Evolutionary conservation across 305 asterid genomes (phyloP).

Genomic region (Solanum hybrid): DNA sequence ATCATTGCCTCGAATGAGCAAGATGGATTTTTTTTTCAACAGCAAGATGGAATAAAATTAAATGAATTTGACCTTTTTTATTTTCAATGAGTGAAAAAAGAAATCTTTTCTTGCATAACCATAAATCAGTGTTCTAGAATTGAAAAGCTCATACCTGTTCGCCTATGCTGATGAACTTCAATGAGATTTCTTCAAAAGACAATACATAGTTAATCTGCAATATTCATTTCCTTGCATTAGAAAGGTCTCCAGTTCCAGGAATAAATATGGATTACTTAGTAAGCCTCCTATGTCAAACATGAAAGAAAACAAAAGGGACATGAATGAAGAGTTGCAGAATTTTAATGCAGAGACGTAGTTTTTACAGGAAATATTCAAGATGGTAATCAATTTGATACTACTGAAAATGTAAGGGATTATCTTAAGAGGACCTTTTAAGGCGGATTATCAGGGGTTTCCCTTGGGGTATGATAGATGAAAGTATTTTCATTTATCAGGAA

Average conservation of each 20-base stretch:
- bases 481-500: neutral
- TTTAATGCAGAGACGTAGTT: neutral
- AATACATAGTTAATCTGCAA: slow-evolving; percentile 85
- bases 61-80: neutral
- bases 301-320: neutral
- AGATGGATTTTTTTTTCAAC: neutral
- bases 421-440: neutral
- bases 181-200: slow-evolving; percentile 89
- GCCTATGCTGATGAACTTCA: slow-evolving; percentile 89
- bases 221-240: slow-evolving; percentile 24
- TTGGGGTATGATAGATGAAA: neutral
- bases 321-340: neutral
- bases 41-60: neutral
- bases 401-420: neutral
- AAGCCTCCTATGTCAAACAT: neutral
- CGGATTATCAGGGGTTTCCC: neutral
- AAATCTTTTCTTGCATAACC: neutral
- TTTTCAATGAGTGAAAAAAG: neutral
- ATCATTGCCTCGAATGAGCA: neutral
- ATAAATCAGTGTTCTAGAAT: neutral
- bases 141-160: slow-evolving; percentile 61
- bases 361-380: neutral
- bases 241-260: slow-evolving; percentile 9
- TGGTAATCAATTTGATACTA: neutral
- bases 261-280: neutral